These are phyloP conservation scores for Metarhizium brunneum DNA, from an alignment of 2,329 filamentous ascomycete species.

Conservation along the genomic window DNA sequence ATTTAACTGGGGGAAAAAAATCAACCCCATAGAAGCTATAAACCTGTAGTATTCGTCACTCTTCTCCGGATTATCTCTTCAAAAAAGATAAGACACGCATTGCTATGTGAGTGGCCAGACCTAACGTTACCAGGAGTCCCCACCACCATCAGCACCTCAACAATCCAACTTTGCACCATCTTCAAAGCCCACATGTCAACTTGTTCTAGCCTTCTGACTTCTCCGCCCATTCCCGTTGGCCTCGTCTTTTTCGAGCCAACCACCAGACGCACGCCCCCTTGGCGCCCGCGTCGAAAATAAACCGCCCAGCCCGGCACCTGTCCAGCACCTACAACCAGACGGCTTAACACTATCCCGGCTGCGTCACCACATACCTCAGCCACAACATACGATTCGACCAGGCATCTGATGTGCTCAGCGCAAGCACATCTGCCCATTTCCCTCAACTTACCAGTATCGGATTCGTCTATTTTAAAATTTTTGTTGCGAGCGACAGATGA, in stretches of 20 bases:
- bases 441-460: too few species aligned
- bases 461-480: too few species aligned
- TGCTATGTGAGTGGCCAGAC: neutral
- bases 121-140: neutral
- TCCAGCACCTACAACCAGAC: too few species aligned
- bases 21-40: too few species aligned
- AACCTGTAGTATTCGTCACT: too few species aligned
- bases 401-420: neutral
- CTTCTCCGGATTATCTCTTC: too few species aligned
- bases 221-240: neutral
- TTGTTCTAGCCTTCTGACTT: neutral
- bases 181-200: too few species aligned
- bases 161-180: neutral
- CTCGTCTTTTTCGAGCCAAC: neutral
- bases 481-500: too few species aligned
- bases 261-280: neutral
- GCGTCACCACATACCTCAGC: slow-evolving; percentile 11
- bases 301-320: neutral
- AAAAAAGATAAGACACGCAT: neutral
- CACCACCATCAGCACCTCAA: slow-evolving; percentile 3
- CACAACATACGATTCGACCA: slow-evolving; percentile 9
- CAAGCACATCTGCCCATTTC: too few species aligned
- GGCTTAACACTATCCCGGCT: slow-evolving; percentile 5
- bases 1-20: too few species aligned
- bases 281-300: neutral